These are phyloP conservation scores for Fusarium siculi DNA, from an alignment of 2,329 filamentous ascomycete species.

Conservation along the genomic window DNA sequence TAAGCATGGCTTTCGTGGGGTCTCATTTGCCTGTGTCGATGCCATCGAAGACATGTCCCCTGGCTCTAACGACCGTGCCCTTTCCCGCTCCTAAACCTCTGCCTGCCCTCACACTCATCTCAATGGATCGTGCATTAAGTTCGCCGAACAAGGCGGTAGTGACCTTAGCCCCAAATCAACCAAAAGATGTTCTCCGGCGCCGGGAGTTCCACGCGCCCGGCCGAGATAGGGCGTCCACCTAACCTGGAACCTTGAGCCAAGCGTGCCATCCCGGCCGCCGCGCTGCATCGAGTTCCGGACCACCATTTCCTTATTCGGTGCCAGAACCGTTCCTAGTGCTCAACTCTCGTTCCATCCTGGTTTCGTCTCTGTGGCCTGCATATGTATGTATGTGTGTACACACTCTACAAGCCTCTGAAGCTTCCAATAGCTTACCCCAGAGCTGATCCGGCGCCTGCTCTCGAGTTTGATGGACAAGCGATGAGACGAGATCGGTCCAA, in stretches of 20 bases:
- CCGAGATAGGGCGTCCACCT: constrained; percentile 37
- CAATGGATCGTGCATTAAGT: constrained; percentile 21
- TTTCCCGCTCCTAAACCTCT: constrained; percentile 11
- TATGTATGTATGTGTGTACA: constrained; percentile 1
- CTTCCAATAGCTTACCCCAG: constrained; percentile 32
- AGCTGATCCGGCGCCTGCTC: constrained; percentile 21
- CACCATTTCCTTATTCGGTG: constrained; percentile 40
- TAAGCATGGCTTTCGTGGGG: constrained; percentile 27
- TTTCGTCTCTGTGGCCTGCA: constrained; percentile 34
- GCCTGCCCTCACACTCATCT: background rate
- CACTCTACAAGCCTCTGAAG: constrained; percentile 28
- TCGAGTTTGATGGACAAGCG: constrained; percentile 22
- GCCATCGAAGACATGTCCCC: constrained; percentile 33
- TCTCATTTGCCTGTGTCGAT: constrained; percentile 34
- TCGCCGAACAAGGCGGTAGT: constrained; percentile 30
- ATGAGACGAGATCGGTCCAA: constrained; percentile 38
- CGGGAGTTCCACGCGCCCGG: constrained; percentile 31
- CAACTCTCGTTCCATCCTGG: constrained; percentile 34
- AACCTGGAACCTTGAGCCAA: constrained; percentile 23
- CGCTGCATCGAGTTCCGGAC: constrained; percentile 39
- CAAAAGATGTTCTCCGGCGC: constrained; percentile 27
- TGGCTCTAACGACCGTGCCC: constrained; percentile 16
- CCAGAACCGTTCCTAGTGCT: constrained; percentile 40
- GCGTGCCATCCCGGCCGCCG: constrained; percentile 38
- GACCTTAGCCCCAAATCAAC: constrained; percentile 14